Conservation (phyloP, 2,329 filamentous ascomycete species). For the Venturia aucupariae region DNA sequence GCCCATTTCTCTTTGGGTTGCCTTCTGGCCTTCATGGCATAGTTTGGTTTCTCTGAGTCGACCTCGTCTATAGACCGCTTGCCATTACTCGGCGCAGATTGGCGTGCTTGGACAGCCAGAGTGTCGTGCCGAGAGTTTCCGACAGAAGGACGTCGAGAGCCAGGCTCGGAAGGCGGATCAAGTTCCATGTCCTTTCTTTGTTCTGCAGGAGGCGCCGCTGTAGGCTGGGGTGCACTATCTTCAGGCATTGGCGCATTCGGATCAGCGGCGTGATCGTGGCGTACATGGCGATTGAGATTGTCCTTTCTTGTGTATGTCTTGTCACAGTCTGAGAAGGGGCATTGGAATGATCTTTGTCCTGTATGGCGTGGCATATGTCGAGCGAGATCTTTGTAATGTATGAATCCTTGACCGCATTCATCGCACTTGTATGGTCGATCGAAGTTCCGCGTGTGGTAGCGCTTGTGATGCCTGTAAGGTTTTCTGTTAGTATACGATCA, state of each 20-base stretch:
- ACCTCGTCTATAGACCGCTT: slow-evolving; percentile 7
- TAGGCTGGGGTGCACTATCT: not conserved
- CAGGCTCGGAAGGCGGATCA: not conserved
- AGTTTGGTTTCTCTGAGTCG: not conserved
- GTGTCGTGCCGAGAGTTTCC: not conserved
- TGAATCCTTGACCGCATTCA: slow-evolving; percentile 13
- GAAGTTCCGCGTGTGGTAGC: slow-evolving; percentile 10
- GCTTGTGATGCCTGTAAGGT: slow-evolving; percentile 11
- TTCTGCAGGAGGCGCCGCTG: not conserved
- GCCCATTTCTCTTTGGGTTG: slow-evolving; percentile 11
- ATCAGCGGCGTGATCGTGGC: slow-evolving; percentile 12
- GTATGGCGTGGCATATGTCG: slow-evolving; percentile 45
- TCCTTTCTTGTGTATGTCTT: slow-evolving; percentile 83
- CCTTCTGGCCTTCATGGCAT: slow-evolving; percentile 8
- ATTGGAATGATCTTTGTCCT: slow-evolving; percentile 72
- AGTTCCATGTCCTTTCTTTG: not conserved
- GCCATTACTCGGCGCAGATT: not conserved
- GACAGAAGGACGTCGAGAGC: not conserved
- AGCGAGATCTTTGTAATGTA: slow-evolving; percentile 12
- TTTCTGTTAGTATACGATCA: not conserved
- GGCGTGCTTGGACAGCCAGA: not conserved
- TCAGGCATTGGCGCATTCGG: not conserved
- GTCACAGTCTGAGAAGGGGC: slow-evolving; percentile 55
- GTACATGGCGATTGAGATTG: slow-evolving; percentile 77
- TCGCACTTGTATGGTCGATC: slow-evolving; percentile 14